Base-by-base conservation (phyloP, 495 filamentous ascomycete species). In the Tuber calosporum region DNA sequence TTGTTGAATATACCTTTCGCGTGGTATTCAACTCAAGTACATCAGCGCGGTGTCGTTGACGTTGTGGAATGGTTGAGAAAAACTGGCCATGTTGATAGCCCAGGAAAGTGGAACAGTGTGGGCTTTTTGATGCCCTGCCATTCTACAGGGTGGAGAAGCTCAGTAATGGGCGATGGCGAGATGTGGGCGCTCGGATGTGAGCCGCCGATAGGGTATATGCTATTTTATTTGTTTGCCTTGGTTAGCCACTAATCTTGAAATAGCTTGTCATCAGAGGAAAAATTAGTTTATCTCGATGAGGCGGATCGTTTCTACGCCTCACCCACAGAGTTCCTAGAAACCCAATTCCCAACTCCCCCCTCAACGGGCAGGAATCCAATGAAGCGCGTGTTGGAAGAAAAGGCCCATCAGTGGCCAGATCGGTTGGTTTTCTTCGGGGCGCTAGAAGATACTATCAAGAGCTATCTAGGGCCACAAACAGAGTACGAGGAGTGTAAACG, bases 101-200 rank as follows among this genome's bases (percentile, higher is more conserved):
- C 84, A 22, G 89, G 92, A 67, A 66, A 81, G 45, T 83, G 86
- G 41, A 89, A 90, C 40, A 93, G 92, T 48, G 90, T 89, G 9
- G 92, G 90, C 5, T 97, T 98, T 83, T 86, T 99, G n/a, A 97
- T 95, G 86, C 95, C 96, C 22, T 99, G 95, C 83, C 96, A 99
- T 85, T 91, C 91, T 77, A 97, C 94, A 13, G 94, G 95, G n/a
- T 99, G 95, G 96, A 91, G 93, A 73, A 92, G 90, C 8, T 92
- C 94, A 80, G 71, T 77, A 22, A 86, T 98, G 42, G 85, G 94
- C 53, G 83, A 84, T 66, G 89, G 97, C 39, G 83, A 89, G 72
- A 93, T 93, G 4, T 94, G 94, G 88, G 94, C 95, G 0, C 85
- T 98, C 17, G 90, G 90, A 13, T 99, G 95, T 82, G 93, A 97